These are phyloP conservation scores for Mucor lusitanicus DNA, from an alignment of 371 early-diverging fungal genomes.

Conservation along the genomic window DNA sequence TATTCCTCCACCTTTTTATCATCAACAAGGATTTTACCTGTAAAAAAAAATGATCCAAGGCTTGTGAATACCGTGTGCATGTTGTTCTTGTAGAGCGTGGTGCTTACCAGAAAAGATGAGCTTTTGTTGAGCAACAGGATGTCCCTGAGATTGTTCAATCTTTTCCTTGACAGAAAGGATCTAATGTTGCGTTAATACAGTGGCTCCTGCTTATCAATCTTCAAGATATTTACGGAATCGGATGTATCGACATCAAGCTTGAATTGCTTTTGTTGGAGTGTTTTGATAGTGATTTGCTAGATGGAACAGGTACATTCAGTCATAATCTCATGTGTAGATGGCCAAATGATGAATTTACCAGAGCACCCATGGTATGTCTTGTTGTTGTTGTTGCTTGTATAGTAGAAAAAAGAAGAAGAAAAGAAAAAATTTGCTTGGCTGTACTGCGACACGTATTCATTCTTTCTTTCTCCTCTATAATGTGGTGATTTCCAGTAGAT, in stretches of 20 bases:
- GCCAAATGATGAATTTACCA: conserved; percentile 12
- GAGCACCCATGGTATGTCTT: conserved; percentile 17
- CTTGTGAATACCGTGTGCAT: background rate
- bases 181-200: conserved; percentile 26
- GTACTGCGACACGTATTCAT: conserved; percentile 10
- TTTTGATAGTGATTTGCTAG: conserved; percentile 87
- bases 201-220: background rate
- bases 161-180: conserved; percentile 76
- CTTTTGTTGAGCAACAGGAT: conserved; percentile 77
- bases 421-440: conserved; percentile 8
- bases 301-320: background rate
- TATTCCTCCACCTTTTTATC: conserved; percentile 74
- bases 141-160: conserved; percentile 72
- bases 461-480: background rate
- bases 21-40: conserved; percentile 91
- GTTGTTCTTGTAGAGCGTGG: background rate
- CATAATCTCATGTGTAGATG: background rate
- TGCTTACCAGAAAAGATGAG: conserved; percentile 79
- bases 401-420: background rate
- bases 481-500: background rate
- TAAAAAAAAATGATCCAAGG: background rate
- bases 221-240: conserved; percentile 58
- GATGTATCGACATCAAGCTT: conserved; percentile 79
- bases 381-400: background rate
- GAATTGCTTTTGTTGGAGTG: conserved; percentile 83